Evolutionary conservation across 1,284 basidiomycete genomes (phyloP).

Genomic region (Apiotrichum akiyoshidainum): DNA sequence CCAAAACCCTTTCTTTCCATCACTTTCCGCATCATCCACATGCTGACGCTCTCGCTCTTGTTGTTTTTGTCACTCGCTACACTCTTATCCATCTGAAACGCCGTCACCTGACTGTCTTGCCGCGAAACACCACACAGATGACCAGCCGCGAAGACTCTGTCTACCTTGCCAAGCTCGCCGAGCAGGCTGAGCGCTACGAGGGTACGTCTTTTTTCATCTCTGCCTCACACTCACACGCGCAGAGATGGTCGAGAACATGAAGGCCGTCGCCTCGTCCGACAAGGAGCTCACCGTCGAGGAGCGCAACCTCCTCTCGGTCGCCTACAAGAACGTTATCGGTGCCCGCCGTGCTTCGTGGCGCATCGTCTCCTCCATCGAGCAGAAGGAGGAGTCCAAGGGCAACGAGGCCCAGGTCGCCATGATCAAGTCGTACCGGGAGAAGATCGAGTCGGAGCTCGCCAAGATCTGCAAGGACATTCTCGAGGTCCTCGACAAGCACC

Average conservation of each 20-base stretch:
- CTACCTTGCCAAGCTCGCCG: constrained; percentile 99
- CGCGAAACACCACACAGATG: constrained; percentile 57
- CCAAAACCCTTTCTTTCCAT: background rate
- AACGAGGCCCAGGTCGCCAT: constrained; percentile 96
- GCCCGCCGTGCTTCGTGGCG: constrained; percentile 98
- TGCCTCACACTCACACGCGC: constrained; percentile 14
- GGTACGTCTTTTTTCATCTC: constrained; percentile 58
- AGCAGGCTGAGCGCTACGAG: constrained; percentile 98
- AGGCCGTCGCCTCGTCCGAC: constrained; percentile 92
- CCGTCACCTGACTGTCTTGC: constrained; percentile 1
- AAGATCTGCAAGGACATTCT: constrained; percentile 99
- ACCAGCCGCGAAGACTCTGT: constrained; percentile 89
- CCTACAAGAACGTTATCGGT: constrained; percentile 99
- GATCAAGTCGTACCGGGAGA: constrained; percentile 99
- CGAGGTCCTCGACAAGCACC: constrained; percentile 96
- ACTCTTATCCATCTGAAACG: constrained; percentile 6
- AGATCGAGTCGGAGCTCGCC: constrained; percentile 96
- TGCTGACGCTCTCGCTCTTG: background rate
- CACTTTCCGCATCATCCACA: background rate
- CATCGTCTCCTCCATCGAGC: constrained; percentile 98
- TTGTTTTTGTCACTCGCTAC: background rate
- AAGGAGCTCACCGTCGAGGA: constrained; percentile 99
- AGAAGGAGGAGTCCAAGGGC: constrained; percentile 99
- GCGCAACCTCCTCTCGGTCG: constrained; percentile 96
- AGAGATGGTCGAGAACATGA: constrained; percentile 99